Evolutionary conservation across 1,284 basidiomycete genomes (phyloP).

Genomic region (Phylloboletellus chloephorus): DNA sequence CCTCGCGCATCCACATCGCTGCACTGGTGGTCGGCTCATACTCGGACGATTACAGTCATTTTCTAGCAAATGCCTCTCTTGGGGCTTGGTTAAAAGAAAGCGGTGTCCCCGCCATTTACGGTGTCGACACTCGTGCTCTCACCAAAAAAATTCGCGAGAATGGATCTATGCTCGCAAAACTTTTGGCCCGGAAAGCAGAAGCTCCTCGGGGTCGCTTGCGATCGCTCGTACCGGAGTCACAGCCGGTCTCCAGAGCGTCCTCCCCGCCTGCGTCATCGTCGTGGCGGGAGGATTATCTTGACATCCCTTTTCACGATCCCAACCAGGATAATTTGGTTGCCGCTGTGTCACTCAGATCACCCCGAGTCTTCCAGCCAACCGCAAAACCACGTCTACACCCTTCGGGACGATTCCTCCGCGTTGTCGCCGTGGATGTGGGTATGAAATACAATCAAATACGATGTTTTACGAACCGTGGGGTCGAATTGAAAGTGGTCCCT

Average conservation of each 20-base stretch:
- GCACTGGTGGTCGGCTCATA: constrained; percentile 94
- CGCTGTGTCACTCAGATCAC: constrained; percentile 71
- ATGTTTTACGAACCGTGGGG: constrained; percentile 90
- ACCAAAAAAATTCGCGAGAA: constrained; percentile 96
- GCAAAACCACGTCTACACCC: constrained; percentile 67
- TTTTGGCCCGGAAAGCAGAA: constrained; percentile 59
- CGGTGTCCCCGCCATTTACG: constrained; percentile 91
- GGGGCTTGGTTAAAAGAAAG: constrained; percentile 95
- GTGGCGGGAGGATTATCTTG: constrained; percentile 82
- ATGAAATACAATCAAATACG: constrained; percentile 99
- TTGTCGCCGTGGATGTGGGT: constrained; percentile 93
- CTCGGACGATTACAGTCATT: constrained; percentile 93
- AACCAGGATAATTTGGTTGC: constrained; percentile 91
- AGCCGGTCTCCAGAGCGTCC: constrained; percentile 46
- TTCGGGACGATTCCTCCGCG: constrained; percentile 72
- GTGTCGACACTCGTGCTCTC: constrained; percentile 94
- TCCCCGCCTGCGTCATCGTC: constrained; percentile 46
- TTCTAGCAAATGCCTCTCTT: constrained; percentile 85
- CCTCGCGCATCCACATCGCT: constrained; percentile 88
- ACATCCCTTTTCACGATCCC: constrained; percentile 83
- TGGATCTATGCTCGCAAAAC: constrained; percentile 85
- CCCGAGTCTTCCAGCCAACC: constrained; percentile 68
- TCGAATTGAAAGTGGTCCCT: constrained; percentile 96
- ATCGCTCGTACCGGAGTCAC: constrained; percentile 32
- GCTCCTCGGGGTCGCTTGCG: constrained; percentile 34